Conservation (phyloP, 2,329 filamentous ascomycete species). For the Lachnellula hyalina region DNA sequence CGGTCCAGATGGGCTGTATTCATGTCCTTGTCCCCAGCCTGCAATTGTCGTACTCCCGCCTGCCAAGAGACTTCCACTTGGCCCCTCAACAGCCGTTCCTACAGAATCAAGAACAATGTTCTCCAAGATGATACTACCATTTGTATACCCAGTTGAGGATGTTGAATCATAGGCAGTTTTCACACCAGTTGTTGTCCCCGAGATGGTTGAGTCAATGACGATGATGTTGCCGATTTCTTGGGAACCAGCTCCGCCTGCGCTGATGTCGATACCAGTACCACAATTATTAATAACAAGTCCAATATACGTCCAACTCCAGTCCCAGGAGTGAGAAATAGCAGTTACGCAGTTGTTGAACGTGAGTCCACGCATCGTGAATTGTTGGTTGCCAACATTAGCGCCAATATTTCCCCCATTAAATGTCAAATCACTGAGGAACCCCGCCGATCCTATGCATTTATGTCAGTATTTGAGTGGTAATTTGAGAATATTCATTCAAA, state of each 20-base stretch:
- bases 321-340: constrained; percentile 52
- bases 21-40: constrained; percentile 73
- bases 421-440: constrained; percentile 52
- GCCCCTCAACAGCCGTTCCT: constrained; percentile 57
- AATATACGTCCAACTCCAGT: constrained; percentile 55
- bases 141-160: constrained; percentile 50
- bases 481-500: constrained; percentile 12
- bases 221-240: constrained; percentile 50
- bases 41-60: constrained; percentile 59
- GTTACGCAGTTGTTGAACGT: constrained; percentile 38
- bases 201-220: constrained; percentile 51
- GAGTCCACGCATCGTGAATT: constrained; percentile 55
- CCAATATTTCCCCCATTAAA: constrained; percentile 59
- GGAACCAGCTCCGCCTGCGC: constrained; percentile 34
- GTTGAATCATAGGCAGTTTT: constrained; percentile 47
- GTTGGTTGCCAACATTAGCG: constrained; percentile 58
- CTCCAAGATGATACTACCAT: constrained; percentile 74
- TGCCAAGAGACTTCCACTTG: constrained; percentile 53
- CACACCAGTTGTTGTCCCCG: constrained; percentile 45
- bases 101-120: constrained; percentile 75
- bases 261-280: constrained; percentile 46
- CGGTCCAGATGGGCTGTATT: constrained; percentile 51
- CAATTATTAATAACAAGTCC: constrained; percentile 48
- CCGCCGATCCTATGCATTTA: constrained; percentile 40
- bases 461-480: neutral